These are phyloP conservation scores for Eragrostis tef DNA, from an alignment of 202 grass and related monocot species.

Conservation along the genomic window DNA sequence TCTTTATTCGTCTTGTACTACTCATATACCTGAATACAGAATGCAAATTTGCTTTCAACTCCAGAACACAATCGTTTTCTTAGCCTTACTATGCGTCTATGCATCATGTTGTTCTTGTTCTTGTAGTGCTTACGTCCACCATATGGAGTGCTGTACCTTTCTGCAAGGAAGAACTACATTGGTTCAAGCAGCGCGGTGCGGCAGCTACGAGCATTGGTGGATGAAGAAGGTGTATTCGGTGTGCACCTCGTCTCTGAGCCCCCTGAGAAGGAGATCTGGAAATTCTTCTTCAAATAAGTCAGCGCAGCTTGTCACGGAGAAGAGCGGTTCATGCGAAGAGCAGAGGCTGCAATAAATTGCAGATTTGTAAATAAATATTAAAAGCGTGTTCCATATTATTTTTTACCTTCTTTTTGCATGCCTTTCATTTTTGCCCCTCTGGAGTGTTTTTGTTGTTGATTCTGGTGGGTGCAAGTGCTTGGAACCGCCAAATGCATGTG, in stretches of 20 bases:
- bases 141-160: conserved; percentile 74
- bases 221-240: conserved; percentile 70
- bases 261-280: conserved; percentile 74
- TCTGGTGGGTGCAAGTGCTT: background rate
- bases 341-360: background rate
- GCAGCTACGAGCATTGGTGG: conserved; percentile 64
- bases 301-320: background rate
- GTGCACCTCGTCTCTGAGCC: conserved; percentile 63
- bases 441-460: conserved; percentile 4
- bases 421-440: background rate
- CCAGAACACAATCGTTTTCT: background rate
- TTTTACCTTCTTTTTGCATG: background rate
- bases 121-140: conserved; percentile 77
- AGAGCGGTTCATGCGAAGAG: conserved; percentile 9
- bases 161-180: conserved; percentile 69
- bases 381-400: background rate
- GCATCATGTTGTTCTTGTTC: conserved; percentile 18
- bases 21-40: background rate
- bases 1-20: background rate
- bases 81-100: background rate
- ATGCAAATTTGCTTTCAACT: background rate
- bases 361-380: conserved; percentile 34
- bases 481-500: background rate
- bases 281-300: conserved; percentile 81
- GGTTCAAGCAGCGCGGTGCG: conserved; percentile 59